A percentile compares a stretch with the other conserved stretches of the same genome.
These are phyloP conservation scores for Apodospora peruviana DNA, from an alignment of 495 filamentous ascomycete species.

Conservation along the genomic window DNA sequence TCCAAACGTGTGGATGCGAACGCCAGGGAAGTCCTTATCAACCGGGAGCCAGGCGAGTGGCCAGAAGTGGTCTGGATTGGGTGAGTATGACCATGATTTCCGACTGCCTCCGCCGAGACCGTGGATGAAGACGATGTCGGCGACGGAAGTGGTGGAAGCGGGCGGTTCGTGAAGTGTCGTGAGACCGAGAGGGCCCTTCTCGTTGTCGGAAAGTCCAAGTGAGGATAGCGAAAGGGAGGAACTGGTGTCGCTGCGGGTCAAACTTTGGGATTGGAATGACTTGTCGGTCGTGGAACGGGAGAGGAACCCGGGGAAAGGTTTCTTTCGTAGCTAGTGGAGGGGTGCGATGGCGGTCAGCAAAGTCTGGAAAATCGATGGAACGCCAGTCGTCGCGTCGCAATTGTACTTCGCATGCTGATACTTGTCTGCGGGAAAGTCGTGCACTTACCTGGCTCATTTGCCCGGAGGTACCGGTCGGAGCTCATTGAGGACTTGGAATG, in stretches of 20 bases:
- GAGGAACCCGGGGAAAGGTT: no score
- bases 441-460: no score
- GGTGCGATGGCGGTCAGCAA: no score
- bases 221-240: neutral
- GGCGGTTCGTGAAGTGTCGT: slow-evolving; percentile 28
- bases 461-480: no score
- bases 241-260: neutral
- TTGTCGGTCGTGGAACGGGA: no score
- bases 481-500: no score
- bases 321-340: no score
- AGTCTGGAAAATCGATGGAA: no score
- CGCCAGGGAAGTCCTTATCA: slow-evolving; percentile 19
- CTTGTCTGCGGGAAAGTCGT: no score
- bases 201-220: slow-evolving; percentile 4
- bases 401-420: no score
- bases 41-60: slow-evolving; percentile 27
- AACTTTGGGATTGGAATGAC: no score
- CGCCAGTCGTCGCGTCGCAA: no score
- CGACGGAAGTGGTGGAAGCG: slow-evolving; percentile 11
- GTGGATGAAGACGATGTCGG: slow-evolving; percentile 37
- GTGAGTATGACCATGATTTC: slow-evolving; percentile 18
- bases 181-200: slow-evolving; percentile 28
- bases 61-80: slow-evolving; percentile 19
- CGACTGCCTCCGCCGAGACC: slow-evolving; percentile 23
- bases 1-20: slow-evolving; percentile 26